phyloP scores from a whole-genome alignment of 2,329 filamentous ascomycete genomes.

The Aspergillus eucalypticola region DNA sequence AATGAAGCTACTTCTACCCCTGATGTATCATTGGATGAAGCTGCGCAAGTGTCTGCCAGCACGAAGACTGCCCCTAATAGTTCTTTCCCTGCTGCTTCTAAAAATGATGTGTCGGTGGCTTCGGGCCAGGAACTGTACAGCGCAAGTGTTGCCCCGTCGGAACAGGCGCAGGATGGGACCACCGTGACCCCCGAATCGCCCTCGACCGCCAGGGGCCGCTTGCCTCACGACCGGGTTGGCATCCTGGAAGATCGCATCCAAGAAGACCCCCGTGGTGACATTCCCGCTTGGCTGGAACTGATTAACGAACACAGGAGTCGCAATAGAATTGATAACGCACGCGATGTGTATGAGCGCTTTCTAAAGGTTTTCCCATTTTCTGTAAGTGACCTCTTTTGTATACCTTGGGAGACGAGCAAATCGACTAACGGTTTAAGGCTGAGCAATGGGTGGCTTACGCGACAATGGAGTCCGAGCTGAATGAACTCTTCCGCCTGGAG shows the following conservation, averaged over 20 bases:
- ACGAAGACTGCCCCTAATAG: constrained; percentile 53
- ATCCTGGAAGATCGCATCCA: constrained; percentile 87
- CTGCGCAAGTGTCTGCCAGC: constrained; percentile 52
- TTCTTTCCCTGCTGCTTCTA: constrained; percentile 51
- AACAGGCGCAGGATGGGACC: constrained; percentile 36
- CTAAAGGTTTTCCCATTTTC: constrained; percentile 84
- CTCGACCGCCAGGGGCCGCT: constrained; percentile 51
- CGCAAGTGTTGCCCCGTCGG: constrained; percentile 33
- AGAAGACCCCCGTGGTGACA: constrained; percentile 88
- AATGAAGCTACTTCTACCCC: constrained; percentile 56
- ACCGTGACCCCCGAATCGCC: constrained; percentile 48
- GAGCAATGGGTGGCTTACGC: constrained; percentile 89
- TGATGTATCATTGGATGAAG: constrained; percentile 63
- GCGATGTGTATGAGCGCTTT: constrained; percentile 81
- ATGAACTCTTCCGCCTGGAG: constrained; percentile 79
- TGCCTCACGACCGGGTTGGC: constrained; percentile 72
- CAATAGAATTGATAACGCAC: constrained; percentile 77
- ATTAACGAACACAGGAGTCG: constrained; percentile 82
- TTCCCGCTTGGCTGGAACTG: constrained; percentile 86
- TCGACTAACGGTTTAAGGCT: constrained; percentile 61
- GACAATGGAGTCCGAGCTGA: constrained; percentile 83
- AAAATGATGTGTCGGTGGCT: constrained; percentile 41
- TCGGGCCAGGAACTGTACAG: constrained; percentile 41
- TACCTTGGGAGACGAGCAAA: not conserved
- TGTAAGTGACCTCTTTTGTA: constrained; percentile 60